Base-by-base conservation (phyloP, 2,329 filamentous ascomycete genomes). In the Cladosporium cucumerinum region DNA sequence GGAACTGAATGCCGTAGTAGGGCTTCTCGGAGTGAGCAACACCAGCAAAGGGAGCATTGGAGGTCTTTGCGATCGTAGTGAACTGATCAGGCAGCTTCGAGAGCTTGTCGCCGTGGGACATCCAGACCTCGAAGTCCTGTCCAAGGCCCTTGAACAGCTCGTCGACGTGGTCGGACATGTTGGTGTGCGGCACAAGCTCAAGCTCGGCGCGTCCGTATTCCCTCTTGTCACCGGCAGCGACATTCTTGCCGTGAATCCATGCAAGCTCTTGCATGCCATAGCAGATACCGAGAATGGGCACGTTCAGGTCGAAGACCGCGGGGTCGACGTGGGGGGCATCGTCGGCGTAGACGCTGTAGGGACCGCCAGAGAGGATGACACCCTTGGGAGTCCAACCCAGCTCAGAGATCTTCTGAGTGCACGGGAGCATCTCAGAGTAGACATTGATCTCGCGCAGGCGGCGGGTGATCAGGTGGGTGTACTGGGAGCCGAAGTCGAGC, bases 21-120 rank as follows among this genome's bases (percentile, higher is more conserved):
- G 88, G 87, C 80, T 89, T 87, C 10, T 79, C 78, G 75, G 86
- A 74, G 75, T 93, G 89, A 21, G 89, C 90, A 71, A 94, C 96
- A 65, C 87, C 92, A 12, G 93, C 93, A 71, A 86, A 96, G 26
- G 88, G 86, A 0, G 90, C 87, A 79, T 95, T 96, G 59, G 82
- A 75, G 2, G 92, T 94, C 5, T 83, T 89, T 59, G 90, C 93
- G 71, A 97, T 86, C 18, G 84, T 87, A 66, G 85, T 79, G 75
- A 96, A 97, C 48, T 83, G 85, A 39, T 88, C 81, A 10, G 93
- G 93, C 46, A 97, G 82, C 63, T 84, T 81, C 46, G 84, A 84
- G 12, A 98, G 85, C 82, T 96, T 96, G 79, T 97, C 93, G 65
- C 88, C 89, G 76, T 98, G 94, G 70, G 86, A 90, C 93, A 97